Base-by-base conservation (phyloP, 169 alveolate genomes). In the Plasmodium yoelii region DNA sequence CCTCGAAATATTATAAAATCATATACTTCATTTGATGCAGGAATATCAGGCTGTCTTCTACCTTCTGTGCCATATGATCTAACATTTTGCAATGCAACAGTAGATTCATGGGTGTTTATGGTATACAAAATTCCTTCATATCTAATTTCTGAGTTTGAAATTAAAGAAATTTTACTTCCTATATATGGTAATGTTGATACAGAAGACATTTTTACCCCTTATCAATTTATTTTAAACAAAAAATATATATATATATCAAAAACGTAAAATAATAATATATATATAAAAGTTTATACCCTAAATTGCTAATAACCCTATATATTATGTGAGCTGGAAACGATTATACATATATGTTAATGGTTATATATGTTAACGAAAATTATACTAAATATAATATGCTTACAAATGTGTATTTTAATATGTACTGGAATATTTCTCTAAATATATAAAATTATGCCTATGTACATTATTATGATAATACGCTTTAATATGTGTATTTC, bases 41-140 rank as follows among this genome's bases (percentile, higher is more conserved):
- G 98, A 9, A 96, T 90, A 53, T 93, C 97, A 10, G 93, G 94
- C 56, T 87, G 77, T 57, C 94, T 90, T 57, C 98, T 70, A 13
- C 97, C 97, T 63, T 97, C 98, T 8, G 98, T 94, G 12, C 98
- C 98, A 87, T 93, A 93, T 46, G 96, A 94, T 64, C 94, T 87
- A 67, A 97, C 98, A 72, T 94, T 93, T 49, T 95, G 95, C 47
- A 97, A 94, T 13, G 96, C 93, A 47, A 97, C 94, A 0, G 97
- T 90, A 39, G 97, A 93, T 46, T 94, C 96, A 18, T 93, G 93
- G 42, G 97, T 93, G 73, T 97, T 95, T 67, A 97, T 94, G 59
- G 96, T 94, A 72, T 92, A 94, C 73, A 97, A 94, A 34, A 94
- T 88, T 67, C 98, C 98, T 71, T 95, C 98, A 70, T 95, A 95